Base-by-base conservation (phyloP, 2,329 filamentous ascomycete species). In the Calonectria fujianensis region DNA sequence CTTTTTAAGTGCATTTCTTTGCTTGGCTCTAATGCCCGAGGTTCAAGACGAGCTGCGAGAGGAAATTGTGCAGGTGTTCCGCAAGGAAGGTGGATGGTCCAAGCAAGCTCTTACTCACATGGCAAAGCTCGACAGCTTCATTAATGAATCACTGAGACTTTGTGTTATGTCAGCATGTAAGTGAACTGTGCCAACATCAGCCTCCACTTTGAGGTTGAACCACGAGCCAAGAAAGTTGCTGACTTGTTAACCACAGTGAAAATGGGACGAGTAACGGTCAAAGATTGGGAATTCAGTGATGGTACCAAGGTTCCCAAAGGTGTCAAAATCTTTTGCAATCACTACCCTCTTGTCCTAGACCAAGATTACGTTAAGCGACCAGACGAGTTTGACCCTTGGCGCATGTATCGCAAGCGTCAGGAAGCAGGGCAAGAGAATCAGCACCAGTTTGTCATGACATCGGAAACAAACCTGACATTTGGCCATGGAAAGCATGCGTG, bases 361-460 rank as follows among this genome's bases (percentile, higher is more conserved):
- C 31, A 59, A 16, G 54, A 59, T 24, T 59, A 59, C 5, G 16
- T 59, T 4, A 59, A 59, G 32, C 20, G 54, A 59, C 54, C 54
- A 4, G 13, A 16, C 32, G 66, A 69, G 7, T 69, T 69, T 35
- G 66, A 69, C 37, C 66, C 66, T 5, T 69, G 66, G 66, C 32
- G 66, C 8, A 69, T 69, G 66, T 69, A 69, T 32, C 37, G 31
- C 7, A 69, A 59, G 16, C 66, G 66, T 39, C 66, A 69, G 10
- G 35, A 69, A 59, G 48, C 51, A 24, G 66, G 66, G 13, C 66
- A 69, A 59, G 66, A 51, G 35, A 69, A 69, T 35, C 66, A 69
- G 24, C 66, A 69, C 31, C 66, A 69, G 29, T 29, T 69, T 16
- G 66, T 69, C 14, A 69, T 69, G 66, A 69, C 66, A 4, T 69